Evolutionary conservation across 2,329 filamentous ascomycete genomes (phyloP).

Genomic region (Cordyceps tenuipes): DNA sequence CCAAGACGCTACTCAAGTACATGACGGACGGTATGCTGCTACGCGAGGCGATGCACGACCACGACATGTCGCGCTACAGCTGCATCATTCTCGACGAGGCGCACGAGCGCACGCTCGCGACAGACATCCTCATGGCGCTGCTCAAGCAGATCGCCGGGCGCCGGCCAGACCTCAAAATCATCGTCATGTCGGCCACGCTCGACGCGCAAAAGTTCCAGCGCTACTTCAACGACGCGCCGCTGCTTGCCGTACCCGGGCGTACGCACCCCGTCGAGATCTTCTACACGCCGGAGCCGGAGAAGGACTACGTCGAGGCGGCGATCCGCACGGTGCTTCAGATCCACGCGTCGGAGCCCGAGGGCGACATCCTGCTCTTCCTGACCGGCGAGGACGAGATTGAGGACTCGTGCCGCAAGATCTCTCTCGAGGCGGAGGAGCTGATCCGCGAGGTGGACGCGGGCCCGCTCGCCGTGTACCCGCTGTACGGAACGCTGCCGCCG

Average conservation of each 20-base stretch:
- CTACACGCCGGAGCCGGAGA: slow-evolving; percentile 92
- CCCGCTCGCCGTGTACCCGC: slow-evolving; percentile 80
- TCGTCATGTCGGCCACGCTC: slow-evolving; percentile 97
- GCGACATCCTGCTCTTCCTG: slow-evolving; percentile 88
- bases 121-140: slow-evolving; percentile 94
- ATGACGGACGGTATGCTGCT: slow-evolving; percentile 99
- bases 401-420: slow-evolving; percentile 87
- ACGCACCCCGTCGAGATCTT: slow-evolving; percentile 97
- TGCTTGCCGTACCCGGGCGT: slow-evolving; percentile 88
- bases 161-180: slow-evolving; percentile 87
- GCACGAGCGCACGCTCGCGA: slow-evolving; percentile 93
- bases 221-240: slow-evolving; percentile 90
- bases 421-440: slow-evolving; percentile 84
- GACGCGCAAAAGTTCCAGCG: slow-evolving; percentile 97
- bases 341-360: slow-evolving; percentile 83
- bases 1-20: slow-evolving; percentile 91
- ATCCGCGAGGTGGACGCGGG: slow-evolving; percentile 84
- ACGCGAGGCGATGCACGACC: slow-evolving; percentile 93
- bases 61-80: slow-evolving; percentile 84
- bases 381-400: slow-evolving; percentile 99
- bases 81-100: slow-evolving; percentile 98
- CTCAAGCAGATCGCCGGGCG: slow-evolving; percentile 81
- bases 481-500: slow-evolving; percentile 89
- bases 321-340: slow-evolving; percentile 94
- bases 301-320: slow-evolving; percentile 93